phyloP scores from a whole-genome alignment of 306 rosid species.

The Malus fusca region DNA sequence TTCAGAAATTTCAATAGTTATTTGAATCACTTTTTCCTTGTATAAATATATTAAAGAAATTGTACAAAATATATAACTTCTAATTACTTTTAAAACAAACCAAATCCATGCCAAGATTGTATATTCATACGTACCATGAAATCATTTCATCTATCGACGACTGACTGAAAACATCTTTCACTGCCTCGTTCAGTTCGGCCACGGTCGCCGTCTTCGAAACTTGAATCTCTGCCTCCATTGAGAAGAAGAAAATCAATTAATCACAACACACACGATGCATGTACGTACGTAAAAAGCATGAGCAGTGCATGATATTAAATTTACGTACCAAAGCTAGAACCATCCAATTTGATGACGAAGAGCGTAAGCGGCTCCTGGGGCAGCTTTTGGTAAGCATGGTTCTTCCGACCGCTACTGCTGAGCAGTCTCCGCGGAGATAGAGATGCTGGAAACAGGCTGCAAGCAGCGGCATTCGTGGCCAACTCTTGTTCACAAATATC shows the following conservation, averaged over 20 bases:
- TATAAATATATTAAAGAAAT: background rate
- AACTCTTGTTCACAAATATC: background rate
- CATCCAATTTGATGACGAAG: constrained; percentile 43
- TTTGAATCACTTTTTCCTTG: background rate
- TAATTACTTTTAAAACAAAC: background rate
- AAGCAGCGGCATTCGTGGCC: background rate
- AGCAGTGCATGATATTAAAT: background rate
- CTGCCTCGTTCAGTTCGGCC: constrained; percentile 41
- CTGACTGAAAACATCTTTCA: constrained; percentile 35
- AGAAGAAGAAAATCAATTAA: background rate
- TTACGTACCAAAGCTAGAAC: constrained; percentile 37
- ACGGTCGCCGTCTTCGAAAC: constrained; percentile 33
- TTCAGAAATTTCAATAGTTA: background rate
- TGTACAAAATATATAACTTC: background rate
- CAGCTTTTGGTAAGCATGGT: constrained; percentile 20
- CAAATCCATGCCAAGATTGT: background rate
- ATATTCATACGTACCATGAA: constrained; percentile 31
- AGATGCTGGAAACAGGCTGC: background rate
- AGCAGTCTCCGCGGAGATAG: background rate
- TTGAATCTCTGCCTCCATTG: constrained; percentile 21
- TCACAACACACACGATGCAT: background rate
- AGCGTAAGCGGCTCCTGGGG: constrained; percentile 36
- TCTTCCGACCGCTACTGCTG: constrained; percentile 12
- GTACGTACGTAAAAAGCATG: background rate
- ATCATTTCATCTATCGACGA: constrained; percentile 12